Evolutionary conservation across 164 flowering plant species (phyloP).

Genomic region (Piper longum): DNA sequence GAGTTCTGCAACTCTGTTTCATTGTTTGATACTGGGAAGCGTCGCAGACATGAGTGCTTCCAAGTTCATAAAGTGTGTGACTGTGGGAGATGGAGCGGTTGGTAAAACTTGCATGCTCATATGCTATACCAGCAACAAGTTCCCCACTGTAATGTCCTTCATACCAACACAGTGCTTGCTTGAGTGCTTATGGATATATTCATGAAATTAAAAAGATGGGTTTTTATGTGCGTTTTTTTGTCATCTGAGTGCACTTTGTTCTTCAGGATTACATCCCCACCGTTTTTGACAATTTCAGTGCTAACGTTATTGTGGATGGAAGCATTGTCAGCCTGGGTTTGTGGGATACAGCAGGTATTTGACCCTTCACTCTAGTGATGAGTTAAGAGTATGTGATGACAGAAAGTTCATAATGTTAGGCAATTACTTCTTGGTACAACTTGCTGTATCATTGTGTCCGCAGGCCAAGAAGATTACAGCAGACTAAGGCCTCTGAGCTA

Average conservation of each 20-base stretch:
- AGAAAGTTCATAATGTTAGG: background rate
- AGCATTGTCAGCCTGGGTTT: conserved; percentile 44
- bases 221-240: background rate
- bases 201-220: no score
- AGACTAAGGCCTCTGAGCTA: conserved; percentile 97
- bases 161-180: background rate
- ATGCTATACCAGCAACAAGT: conserved; percentile 95
- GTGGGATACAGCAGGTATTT: conserved; percentile 63
- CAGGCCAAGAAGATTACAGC: conserved; percentile 99
- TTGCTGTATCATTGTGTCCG: background rate
- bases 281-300: conserved; percentile 63
- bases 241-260: background rate
- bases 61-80: conserved; percentile 94
- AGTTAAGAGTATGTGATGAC: background rate
- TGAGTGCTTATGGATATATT: no score
- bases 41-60: conserved; percentile 66
- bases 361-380: background rate
- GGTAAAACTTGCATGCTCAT: conserved; percentile 97
- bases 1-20: background rate
- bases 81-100: conserved; percentile 99
- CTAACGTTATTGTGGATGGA: conserved; percentile 48
- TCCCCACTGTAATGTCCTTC: conserved; percentile 60
- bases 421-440: background rate
- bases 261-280: conserved; percentile 58
- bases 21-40: background rate